Percentiles rank a stretch among this genome's conserved stretches.
Evolutionary conservation across 352 stramenopile genomes (phyloP).

Genomic region (Phytopythium sindhum): DNA sequence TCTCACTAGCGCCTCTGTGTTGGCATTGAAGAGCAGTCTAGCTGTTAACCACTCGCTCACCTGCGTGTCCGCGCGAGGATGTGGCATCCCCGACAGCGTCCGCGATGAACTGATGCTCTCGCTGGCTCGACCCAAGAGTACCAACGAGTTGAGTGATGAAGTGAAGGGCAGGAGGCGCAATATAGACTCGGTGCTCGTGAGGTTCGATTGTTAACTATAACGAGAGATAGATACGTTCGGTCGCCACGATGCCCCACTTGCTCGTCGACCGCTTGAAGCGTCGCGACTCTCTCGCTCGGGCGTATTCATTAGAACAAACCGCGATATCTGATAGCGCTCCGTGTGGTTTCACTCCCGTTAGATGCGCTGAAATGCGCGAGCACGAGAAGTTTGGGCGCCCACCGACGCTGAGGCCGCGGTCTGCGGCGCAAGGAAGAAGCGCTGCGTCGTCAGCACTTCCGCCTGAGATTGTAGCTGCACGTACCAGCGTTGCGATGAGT

Average conservation of each 20-base stretch:
- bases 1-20: constrained; percentile 16
- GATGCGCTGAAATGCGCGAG: constrained; percentile 24
- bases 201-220: constrained; percentile 18
- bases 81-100: constrained; percentile 16
- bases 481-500: not conserved
- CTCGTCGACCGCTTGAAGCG: not conserved
- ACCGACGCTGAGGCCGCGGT: constrained; percentile 48
- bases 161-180: not conserved
- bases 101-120: not conserved
- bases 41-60: constrained; percentile 36
- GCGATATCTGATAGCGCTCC: not conserved
- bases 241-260: not conserved
- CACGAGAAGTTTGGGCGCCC: constrained; percentile 49
- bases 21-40: constrained; percentile 22
- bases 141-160: not conserved
- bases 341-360: not conserved
- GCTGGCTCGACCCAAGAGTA: constrained; percentile 3
- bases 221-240: not conserved
- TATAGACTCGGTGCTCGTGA: constrained; percentile 12
- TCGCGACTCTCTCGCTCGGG: not conserved
- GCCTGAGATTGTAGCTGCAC: not conserved
- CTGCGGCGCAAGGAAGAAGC: constrained; percentile 19
- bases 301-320: not conserved
- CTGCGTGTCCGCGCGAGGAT: constrained; percentile 23
- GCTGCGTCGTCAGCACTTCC: not conserved